phyloP scores from a whole-genome alignment of 345 rosid species.

The Gossypium sturtianum region DNA sequence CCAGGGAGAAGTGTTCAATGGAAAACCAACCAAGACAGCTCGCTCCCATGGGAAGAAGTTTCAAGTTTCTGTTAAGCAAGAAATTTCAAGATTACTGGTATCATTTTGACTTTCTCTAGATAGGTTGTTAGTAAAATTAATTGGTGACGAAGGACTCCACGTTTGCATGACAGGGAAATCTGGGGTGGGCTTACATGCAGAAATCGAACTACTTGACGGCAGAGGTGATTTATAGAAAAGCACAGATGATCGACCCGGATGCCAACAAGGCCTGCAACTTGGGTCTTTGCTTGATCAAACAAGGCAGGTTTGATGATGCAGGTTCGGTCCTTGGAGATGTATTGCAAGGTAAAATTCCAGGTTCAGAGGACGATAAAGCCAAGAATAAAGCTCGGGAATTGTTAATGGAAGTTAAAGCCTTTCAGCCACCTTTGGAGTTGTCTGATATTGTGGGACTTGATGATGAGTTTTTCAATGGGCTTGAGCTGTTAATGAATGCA shows the following conservation, averaged over 20 bases:
- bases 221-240: constrained; percentile 77
- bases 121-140: neutral
- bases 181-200: constrained; percentile 99
- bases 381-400: constrained; percentile 56
- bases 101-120: neutral
- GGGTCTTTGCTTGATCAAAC: constrained; percentile 66
- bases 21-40: constrained; percentile 86
- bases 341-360: constrained; percentile 35
- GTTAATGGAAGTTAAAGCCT: constrained; percentile 35
- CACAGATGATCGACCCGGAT: constrained; percentile 81
- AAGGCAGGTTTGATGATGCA: constrained; percentile 57
- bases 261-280: constrained; percentile 85
- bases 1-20: constrained; percentile 80
- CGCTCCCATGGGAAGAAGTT: constrained; percentile 95
- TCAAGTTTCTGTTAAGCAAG: constrained; percentile 87
- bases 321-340: constrained; percentile 37
- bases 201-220: constrained; percentile 74
- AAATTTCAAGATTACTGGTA: constrained; percentile 82
- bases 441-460: constrained; percentile 34
- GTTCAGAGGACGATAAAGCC: constrained; percentile 50
- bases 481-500: constrained; percentile 37
- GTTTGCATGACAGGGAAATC: constrained; percentile 54
- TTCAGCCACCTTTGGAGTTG: constrained; percentile 13
- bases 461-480: constrained; percentile 54
- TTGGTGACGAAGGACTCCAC: neutral